Conservation (phyloP, 2,329 filamentous ascomycete genomes). For the Podosphaera fusca region DNA sequence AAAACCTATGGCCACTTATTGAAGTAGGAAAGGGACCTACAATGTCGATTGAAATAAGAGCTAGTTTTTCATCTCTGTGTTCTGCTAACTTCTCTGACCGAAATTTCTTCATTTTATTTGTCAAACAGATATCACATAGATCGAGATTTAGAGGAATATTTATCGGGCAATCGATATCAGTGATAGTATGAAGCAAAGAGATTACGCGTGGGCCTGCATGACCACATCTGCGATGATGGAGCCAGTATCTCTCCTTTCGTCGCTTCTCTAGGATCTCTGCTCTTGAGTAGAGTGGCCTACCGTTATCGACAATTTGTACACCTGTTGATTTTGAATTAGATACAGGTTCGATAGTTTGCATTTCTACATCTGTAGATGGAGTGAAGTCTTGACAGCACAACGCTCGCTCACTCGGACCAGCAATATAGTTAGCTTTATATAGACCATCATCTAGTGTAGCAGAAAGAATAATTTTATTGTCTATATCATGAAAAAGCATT, state of each 20-base stretch:
- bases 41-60: background rate
- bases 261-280: background rate
- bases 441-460: background rate
- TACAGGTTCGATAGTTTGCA: background rate
- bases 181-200: no score
- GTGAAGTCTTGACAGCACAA: no score
- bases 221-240: background rate
- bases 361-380: background rate
- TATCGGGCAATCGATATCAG: no score
- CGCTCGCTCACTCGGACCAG: background rate
- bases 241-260: background rate
- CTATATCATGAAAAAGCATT: background rate
- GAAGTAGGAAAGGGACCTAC: background rate
- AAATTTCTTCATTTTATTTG: background rate
- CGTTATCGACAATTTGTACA: background rate
- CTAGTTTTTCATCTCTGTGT: background rate
- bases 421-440: background rate
- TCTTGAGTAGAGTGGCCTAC: background rate
- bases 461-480: background rate
- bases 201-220: no score
- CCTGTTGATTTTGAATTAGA: background rate
- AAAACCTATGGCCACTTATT: background rate
- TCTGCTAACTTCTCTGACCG: background rate
- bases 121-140: background rate
- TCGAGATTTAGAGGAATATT: background rate